Evolutionary conservation across 2,329 filamentous ascomycete genomes (phyloP).

Genomic region (Tolypocladium sp.): DNA sequence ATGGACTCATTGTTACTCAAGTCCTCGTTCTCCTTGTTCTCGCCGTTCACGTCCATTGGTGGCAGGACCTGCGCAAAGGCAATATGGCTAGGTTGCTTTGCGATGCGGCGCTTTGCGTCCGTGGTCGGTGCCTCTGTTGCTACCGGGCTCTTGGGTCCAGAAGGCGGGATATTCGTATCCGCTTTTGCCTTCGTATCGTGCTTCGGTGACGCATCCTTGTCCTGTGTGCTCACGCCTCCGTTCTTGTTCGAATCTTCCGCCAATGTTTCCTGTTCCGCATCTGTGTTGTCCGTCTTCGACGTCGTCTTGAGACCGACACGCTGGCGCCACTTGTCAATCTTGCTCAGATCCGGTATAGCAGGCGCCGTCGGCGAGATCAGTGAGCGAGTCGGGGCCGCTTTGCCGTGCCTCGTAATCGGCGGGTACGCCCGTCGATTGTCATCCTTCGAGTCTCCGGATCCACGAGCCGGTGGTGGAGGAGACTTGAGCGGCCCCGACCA

Average conservation of each 20-base stretch:
- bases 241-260: neutral
- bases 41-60: neutral
- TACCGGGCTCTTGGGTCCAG: neutral
- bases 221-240: neutral
- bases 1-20: slow-evolving; percentile 7
- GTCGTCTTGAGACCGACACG: slow-evolving; percentile 14
- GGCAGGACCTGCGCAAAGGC: neutral
- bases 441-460: slow-evolving; percentile 11
- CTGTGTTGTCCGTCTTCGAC: neutral
- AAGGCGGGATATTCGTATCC: neutral
- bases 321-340: slow-evolving; percentile 21
- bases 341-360: slow-evolving; percentile 18
- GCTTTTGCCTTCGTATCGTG: neutral
- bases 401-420: slow-evolving; percentile 25
- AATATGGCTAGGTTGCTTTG: neutral
- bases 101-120: neutral
- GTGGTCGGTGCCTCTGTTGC: neutral
- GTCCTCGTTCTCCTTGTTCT: slow-evolving; percentile 1
- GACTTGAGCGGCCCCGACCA: slow-evolving; percentile 18
- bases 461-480: slow-evolving; percentile 7
- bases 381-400: slow-evolving; percentile 15
- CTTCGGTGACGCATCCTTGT: neutral
- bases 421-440: slow-evolving; percentile 21
- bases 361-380: slow-evolving; percentile 17
- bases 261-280: slow-evolving; percentile 3